Conservation (phyloP, 345 rosid species). For the Eucalyptus microcorys region DNA sequence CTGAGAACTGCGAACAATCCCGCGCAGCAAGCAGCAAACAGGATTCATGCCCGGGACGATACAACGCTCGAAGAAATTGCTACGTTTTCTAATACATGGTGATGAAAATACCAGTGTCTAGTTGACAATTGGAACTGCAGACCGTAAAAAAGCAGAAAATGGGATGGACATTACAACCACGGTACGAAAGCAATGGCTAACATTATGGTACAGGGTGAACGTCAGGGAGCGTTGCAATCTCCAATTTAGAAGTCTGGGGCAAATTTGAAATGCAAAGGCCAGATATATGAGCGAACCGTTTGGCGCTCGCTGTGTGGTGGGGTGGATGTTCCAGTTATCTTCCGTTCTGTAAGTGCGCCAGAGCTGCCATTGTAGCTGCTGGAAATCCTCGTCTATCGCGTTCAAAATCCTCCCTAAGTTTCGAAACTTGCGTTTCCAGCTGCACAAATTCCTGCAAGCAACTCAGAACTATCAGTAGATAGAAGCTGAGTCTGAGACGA, state of each 20-base stretch:
- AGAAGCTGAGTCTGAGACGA: not conserved
- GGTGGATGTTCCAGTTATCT: not conserved
- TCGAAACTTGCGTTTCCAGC: not conserved
- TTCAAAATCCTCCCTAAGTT: not conserved
- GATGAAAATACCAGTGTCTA: not conserved
- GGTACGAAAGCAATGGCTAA: not conserved
- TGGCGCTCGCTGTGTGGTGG: not conserved
- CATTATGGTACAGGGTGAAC: not conserved
- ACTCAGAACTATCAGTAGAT: not conserved
- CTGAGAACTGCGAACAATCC: not conserved
- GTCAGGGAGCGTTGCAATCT: not conserved
- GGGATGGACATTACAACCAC: not conserved
- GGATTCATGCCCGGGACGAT: not conserved
- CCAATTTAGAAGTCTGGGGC: not conserved
- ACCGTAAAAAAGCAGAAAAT: not conserved
- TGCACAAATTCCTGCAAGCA: not conserved
- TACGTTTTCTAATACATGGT: not conserved
- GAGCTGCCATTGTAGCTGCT: not conserved
- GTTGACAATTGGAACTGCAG: not conserved
- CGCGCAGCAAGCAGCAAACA: not conserved
- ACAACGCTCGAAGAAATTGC: not conserved
- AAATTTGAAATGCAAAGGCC: not conserved
- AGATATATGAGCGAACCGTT: not conserved
- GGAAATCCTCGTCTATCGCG: not conserved
- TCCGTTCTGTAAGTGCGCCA: not conserved